Evolutionary conservation across 2,329 filamentous ascomycete genomes (phyloP).

Genomic region (Ceratocystis variospora): DNA sequence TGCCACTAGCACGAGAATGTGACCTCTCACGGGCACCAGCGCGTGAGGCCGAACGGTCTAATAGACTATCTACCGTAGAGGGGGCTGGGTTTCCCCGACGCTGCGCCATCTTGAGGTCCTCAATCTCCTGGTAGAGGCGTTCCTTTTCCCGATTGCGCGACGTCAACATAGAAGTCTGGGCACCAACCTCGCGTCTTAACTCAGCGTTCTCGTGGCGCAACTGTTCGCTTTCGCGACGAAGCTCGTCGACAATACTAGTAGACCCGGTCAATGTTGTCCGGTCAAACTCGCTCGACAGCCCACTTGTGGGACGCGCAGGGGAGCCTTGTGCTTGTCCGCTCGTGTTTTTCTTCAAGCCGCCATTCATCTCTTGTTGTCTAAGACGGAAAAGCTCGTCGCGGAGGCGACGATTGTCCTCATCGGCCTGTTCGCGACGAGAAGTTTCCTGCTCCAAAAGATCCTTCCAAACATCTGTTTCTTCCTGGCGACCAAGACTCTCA

Average conservation of each 20-base stretch:
- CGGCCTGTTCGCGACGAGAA: slow-evolving; percentile 71
- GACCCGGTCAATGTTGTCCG: slow-evolving; percentile 40
- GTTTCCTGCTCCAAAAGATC: slow-evolving; percentile 89
- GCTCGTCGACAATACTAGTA: slow-evolving; percentile 62
- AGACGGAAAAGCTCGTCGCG: slow-evolving; percentile 72
- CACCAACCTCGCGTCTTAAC: slow-evolving; percentile 77
- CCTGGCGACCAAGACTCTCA: slow-evolving; percentile 40
- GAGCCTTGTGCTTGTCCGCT: slow-evolving; percentile 33
- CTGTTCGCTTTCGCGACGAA: slow-evolving; percentile 55
- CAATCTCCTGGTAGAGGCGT: slow-evolving; percentile 88
- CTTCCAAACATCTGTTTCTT: slow-evolving; percentile 78
- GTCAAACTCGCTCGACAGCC: slow-evolving; percentile 35
- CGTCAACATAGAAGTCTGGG: slow-evolving; percentile 94
- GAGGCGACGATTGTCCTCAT: slow-evolving; percentile 74
- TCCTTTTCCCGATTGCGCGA: slow-evolving; percentile 93
- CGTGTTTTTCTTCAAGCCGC: slow-evolving; percentile 35
- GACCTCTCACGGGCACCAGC: slow-evolving; percentile 55
- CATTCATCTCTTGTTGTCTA: slow-evolving; percentile 38
- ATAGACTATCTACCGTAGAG: slow-evolving; percentile 70
- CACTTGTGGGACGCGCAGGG: slow-evolving; percentile 37
- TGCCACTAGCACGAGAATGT: slow-evolving; percentile 59
- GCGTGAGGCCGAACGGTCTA: slow-evolving; percentile 86
- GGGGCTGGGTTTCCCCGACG: slow-evolving; percentile 48
- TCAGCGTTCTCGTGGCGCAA: slow-evolving; percentile 87
- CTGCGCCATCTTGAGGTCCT: slow-evolving; percentile 82